Evolutionary conservation across 2,329 filamentous ascomycete species (phyloP), one percentile per base, ranked within the genome.

Genomic region (Bipolaris oryzae): DNA sequence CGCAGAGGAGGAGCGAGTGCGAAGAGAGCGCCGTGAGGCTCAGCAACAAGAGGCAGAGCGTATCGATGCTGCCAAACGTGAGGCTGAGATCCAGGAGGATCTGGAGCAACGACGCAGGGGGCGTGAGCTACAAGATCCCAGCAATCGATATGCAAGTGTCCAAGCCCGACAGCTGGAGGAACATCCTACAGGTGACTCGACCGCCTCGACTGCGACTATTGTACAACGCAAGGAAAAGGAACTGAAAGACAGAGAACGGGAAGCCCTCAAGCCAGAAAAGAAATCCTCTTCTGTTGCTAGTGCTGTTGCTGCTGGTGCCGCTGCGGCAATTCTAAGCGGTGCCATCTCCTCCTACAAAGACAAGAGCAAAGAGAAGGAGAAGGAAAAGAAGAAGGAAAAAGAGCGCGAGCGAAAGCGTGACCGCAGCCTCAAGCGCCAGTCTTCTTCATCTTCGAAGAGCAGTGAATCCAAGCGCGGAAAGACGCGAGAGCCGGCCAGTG

Each of bases 241-340:
- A 48, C 59, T 76, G 11, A 59, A 71, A 50, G 67, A 72, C 6
- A 70, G 73, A 11, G 75, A 76, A 56, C 69, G 64, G 7, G 67
- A 73, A 49, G 61, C 72, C 25, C 64, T 73, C 13, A 64, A 73
- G 37, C 68, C 70, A 18, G 68, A 76, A 18, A 78, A 76, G 76
- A 76, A 73, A 51, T 71, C 65, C 6, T 68, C 77, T 43, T 73
- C 74, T 25, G 76, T 73, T 33, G 76, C 74, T 33, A 74, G 71
- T 25, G 74, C 71, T 28, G 64, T 69, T 7, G 74, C 71, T 28
- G 74, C 71, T 35, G 68, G 69, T 47, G 71, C 73, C 15, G 73
- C 71, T 13, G 69, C 70, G 6, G 70, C 67, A 1, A 73, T 75
- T 23, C 63, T 70, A 9, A 67, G 62, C 23, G 69, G 69, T 3